Base-by-base conservation (phyloP, 2,329 filamentous ascomycete genomes). In the Paracoccidioides lutzii region DNA sequence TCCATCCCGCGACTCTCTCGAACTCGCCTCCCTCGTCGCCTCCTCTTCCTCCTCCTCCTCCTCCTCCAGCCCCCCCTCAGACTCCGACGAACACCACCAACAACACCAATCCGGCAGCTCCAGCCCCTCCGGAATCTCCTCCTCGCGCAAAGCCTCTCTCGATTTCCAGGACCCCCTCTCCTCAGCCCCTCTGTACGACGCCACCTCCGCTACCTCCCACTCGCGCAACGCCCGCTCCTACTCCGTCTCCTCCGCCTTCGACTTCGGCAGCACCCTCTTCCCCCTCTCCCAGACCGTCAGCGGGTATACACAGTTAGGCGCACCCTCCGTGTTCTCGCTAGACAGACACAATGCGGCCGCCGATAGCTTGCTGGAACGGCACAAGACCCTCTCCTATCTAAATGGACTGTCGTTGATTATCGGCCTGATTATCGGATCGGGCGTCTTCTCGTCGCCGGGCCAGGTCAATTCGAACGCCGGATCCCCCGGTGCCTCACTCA, bases 381-480 rank as follows among this genome's bases (percentile, higher is more conserved):
- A 95, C 75, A 98, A 98, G 76, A 95, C 88, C 12, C 74, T 98
- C 71, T 97, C 93, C 33, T 97, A 91, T 67, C 69, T 97, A 49
- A 98, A 98, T 70, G 93, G 93, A 0, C 72, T 98, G 57, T 94
- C 89, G 30, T 76, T 98, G 57, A 87, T 98, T 52, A 81, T 97
- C 51, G 91, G 93, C 1, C 73, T 98, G 60, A 94, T 97, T 62
- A 97, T 98, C 66, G 93, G 93, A 3, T 94, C 88, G 30, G 93
- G 91, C 12, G 96, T 98, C 65, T 98, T 97, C 73, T 94, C 89
- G 3, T 94, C 89, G 28, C 91, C 91, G 0, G 90, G 88, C 55
- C 88, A 95, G 67, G 91, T 98, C 64, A 95, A 93, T 71, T 81
- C 81, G 55, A 94, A 94, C 68, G 89, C 88, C 40, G 93, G 91